Evolutionary conservation across 495 filamentous ascomycete species (phyloP).

Genomic region (Lasiosphaeris hirsuta): DNA sequence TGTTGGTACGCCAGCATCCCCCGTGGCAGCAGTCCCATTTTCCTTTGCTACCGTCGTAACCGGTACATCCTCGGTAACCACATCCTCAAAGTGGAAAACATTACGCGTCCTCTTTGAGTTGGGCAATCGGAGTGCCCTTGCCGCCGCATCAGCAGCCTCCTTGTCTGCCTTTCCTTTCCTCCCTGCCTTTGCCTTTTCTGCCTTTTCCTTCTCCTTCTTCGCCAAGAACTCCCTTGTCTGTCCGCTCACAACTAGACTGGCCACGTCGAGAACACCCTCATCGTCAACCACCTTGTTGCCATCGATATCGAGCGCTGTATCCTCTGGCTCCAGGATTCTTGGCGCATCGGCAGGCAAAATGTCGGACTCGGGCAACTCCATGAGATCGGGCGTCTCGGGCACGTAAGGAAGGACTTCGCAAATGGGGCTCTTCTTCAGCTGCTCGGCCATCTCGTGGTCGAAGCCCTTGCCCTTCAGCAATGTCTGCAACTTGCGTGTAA

Average conservation of each 20-base stretch:
- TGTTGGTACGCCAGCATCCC: conserved; percentile 12
- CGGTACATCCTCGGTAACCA: conserved; percentile 57
- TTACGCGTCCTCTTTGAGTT: conserved; percentile 77
- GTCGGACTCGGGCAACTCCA: conserved; percentile 41
- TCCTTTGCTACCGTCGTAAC: conserved; percentile 20
- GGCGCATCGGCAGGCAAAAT: conserved; percentile 26
- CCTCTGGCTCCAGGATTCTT: conserved; percentile 29
- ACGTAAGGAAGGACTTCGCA: conserved; percentile 79
- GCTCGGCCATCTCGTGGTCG: conserved; percentile 86
- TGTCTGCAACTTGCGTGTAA: conserved; percentile 71
- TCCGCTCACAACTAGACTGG: conserved; percentile 85
- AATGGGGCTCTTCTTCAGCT: conserved; percentile 83
- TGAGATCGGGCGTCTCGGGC: conserved; percentile 53
- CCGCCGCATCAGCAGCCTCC: conserved; percentile 55
- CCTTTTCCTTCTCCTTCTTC: conserved; percentile 87
- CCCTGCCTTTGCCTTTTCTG: conserved; percentile 55
- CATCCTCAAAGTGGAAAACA: conserved; percentile 80
- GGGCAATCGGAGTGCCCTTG: conserved; percentile 60
- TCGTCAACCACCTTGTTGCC: conserved; percentile 52
- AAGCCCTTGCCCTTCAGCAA: conserved; percentile 69
- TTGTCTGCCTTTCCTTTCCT: conserved; percentile 47
- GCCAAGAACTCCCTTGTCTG: conserved; percentile 90
- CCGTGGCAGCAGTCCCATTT: conserved; percentile 13
- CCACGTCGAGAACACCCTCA: conserved; percentile 90
- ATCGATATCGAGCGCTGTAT: conserved; percentile 33